Conservation (phyloP, 2,329 filamentous ascomycete species). For the Cercospora sp. region DNA sequence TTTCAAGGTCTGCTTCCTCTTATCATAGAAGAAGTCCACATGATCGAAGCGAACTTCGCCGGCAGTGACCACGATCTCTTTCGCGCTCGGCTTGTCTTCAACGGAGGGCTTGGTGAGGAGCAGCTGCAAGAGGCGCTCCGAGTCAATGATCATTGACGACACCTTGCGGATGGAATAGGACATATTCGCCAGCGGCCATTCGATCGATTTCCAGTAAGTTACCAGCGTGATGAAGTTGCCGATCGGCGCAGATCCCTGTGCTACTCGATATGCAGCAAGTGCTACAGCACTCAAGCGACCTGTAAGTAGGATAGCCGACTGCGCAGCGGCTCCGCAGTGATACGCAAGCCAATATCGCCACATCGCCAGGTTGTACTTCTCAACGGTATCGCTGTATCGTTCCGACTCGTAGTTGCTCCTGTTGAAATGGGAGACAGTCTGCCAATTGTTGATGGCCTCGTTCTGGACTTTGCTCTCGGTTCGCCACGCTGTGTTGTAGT, state of each 20-base stretch:
- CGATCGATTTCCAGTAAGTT: constrained; percentile 60
- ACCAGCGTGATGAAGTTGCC: constrained; percentile 66
- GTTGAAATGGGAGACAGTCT: constrained; percentile 62
- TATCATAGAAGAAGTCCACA: constrained; percentile 58
- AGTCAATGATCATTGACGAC: constrained; percentile 60
- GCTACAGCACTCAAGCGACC: constrained; percentile 53
- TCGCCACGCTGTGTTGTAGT: constrained; percentile 41
- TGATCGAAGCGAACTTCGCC: constrained; percentile 57
- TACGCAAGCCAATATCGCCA: constrained; percentile 34
- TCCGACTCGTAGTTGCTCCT: constrained; percentile 55
- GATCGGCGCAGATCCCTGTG: constrained; percentile 51
- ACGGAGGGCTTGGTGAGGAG: constrained; percentile 60
- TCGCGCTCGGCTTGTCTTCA: constrained; percentile 50
- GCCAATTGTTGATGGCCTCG: constrained; percentile 61
- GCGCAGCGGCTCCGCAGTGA: constrained; percentile 42
- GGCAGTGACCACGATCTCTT: constrained; percentile 46
- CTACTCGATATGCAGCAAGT: constrained; percentile 57
- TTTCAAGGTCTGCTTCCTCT: constrained; percentile 53
- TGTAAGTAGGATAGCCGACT: constrained; percentile 51
- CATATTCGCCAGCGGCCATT: constrained; percentile 53
- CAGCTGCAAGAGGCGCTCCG: constrained; percentile 61
- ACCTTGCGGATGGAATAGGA: constrained; percentile 52
- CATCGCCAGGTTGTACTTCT: constrained; percentile 39
- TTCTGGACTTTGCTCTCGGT: constrained; percentile 57
- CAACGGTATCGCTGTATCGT: constrained; percentile 48